Percentiles rank a stretch among this genome's conserved stretches.
Conservation (phyloP, 2,329 filamentous ascomycete genomes). For the Claviceps humidiphila region DNA sequence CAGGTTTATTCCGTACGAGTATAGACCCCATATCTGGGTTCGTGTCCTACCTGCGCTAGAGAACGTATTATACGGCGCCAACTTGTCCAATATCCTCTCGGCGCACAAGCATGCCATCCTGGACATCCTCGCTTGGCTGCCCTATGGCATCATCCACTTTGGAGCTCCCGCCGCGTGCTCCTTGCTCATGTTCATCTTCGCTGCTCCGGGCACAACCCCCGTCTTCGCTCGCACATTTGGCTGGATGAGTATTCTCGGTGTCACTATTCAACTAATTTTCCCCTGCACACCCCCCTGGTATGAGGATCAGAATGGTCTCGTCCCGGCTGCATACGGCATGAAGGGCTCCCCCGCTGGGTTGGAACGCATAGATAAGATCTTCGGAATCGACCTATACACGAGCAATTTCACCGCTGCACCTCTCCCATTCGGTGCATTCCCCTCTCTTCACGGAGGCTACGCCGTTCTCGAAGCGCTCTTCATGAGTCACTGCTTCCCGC, state of each 20-base stretch:
- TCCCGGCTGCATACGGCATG: conserved; percentile 87
- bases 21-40: conserved; percentile 88
- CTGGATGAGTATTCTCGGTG: conserved; percentile 81
- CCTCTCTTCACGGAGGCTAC: conserved; percentile 80
- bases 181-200: conserved; percentile 72
- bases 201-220: conserved; percentile 70
- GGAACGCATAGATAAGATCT: conserved; percentile 75
- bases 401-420: conserved; percentile 83
- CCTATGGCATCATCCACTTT: conserved; percentile 86
- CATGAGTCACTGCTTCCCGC: conserved; percentile 85
- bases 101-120: conserved; percentile 74
- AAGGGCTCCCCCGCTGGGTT: conserved; percentile 79
- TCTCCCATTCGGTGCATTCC: conserved; percentile 89
- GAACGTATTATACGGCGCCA: conserved; percentile 92
- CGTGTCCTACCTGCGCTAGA: conserved; percentile 87
- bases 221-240: conserved; percentile 80
- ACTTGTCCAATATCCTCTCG: conserved; percentile 89
- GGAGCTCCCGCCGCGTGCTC: conserved; percentile 72
- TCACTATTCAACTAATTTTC: conserved; percentile 78
- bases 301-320: conserved; percentile 81
- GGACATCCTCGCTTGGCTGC: conserved; percentile 83
- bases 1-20: conserved; percentile 81
- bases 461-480: conserved; percentile 84
- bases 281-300: conserved; percentile 96
- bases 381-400: conserved; percentile 86